Conservation (phyloP, 176 grass and related monocot genomes). For the Ensete glaucum region DNA sequence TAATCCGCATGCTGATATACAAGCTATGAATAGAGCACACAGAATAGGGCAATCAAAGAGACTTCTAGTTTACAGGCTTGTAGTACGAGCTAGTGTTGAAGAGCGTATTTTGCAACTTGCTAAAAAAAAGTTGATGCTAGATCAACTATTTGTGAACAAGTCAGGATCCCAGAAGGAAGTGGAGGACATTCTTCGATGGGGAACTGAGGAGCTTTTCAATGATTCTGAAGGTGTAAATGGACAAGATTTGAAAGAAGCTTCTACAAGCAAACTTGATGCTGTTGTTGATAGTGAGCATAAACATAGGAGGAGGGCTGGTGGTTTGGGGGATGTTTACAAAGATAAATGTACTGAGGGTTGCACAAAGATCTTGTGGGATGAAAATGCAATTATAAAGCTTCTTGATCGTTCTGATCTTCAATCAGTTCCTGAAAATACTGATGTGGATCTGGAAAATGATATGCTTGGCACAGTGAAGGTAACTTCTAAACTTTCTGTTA, state of each 20-base stretch:
- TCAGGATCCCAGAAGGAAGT: slow-evolving; percentile 96
- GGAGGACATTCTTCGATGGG: slow-evolving; percentile 97
- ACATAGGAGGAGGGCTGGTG: slow-evolving; percentile 74
- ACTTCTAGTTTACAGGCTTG: slow-evolving; percentile 96
- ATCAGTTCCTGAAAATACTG: slow-evolving; percentile 58
- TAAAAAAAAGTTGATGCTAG: slow-evolving; percentile 99
- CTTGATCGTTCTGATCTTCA: slow-evolving; percentile 92
- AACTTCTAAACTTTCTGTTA: slow-evolving; percentile 19
- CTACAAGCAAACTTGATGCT: slow-evolving; percentile 31
- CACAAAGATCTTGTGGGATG: slow-evolving; percentile 82
- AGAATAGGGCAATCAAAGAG: slow-evolving; percentile 96
- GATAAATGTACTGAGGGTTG: slow-evolving; percentile 82
- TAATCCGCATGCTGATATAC: slow-evolving; percentile 99
- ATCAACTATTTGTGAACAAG: slow-evolving; percentile 98
- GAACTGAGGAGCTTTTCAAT: slow-evolving; percentile 92
- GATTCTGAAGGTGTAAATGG: slow-evolving; percentile 40
- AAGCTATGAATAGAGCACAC: slow-evolving; percentile 98
- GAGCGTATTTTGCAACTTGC: slow-evolving; percentile 97
- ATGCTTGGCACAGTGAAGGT: slow-evolving; percentile 99
- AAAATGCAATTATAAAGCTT: slow-evolving; percentile 82
- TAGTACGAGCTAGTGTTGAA: slow-evolving; percentile 94
- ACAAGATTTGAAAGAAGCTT: slow-evolving; percentile 60
- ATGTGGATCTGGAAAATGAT: slow-evolving; percentile 77
- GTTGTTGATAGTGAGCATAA: slow-evolving; percentile 60
- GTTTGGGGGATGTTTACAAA: slow-evolving; percentile 92